Evolutionary conservation across 257 asterid genomes (phyloP).

Genomic region (Nicotiana otophora): DNA sequence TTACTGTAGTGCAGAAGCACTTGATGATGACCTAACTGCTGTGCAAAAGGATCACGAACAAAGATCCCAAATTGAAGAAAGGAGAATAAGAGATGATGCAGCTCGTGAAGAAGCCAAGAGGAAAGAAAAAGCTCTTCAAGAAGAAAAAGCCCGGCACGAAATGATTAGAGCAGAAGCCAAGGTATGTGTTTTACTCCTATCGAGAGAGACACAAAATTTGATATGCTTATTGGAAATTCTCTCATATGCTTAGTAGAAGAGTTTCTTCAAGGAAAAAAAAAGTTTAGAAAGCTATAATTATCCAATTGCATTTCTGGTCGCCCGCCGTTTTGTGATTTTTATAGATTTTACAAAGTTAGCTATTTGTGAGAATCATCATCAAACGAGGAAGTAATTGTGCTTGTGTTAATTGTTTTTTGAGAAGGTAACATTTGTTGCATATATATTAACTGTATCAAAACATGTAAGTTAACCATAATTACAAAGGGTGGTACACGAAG

Average conservation of each 20-base stretch:
- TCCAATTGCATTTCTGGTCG: background rate
- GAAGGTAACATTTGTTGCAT: too few species aligned
- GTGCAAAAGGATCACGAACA: slow-evolving; percentile 89
- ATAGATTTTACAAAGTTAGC: background rate
- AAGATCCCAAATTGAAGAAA: slow-evolving; percentile 81
- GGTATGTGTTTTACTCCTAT: slow-evolving; percentile 27
- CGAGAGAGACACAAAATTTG: background rate
- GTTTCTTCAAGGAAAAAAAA: background rate
- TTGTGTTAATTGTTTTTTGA: too few species aligned
- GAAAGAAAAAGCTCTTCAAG: slow-evolving; percentile 57
- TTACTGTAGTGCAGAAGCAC: slow-evolving; percentile 71
- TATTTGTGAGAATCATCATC: background rate
- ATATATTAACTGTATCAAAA: too few species aligned
- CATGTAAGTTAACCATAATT: too few species aligned
- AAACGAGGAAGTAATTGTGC: background rate
- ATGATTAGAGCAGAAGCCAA: slow-evolving; percentile 68
- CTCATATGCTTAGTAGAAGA: background rate
- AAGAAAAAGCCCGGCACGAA: slow-evolving; percentile 65
- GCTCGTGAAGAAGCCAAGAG: slow-evolving; percentile 84
- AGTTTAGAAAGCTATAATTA: background rate
- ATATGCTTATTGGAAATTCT: background rate
- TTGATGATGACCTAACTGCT: slow-evolving; percentile 79
- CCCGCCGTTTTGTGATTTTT: background rate
- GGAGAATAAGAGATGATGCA: slow-evolving; percentile 80
- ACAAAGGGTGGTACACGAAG: too few species aligned